These are phyloP conservation scores for Raddia distichophylla DNA, from an alignment of 176 grass and related monocot species.

Conservation along the genomic window DNA sequence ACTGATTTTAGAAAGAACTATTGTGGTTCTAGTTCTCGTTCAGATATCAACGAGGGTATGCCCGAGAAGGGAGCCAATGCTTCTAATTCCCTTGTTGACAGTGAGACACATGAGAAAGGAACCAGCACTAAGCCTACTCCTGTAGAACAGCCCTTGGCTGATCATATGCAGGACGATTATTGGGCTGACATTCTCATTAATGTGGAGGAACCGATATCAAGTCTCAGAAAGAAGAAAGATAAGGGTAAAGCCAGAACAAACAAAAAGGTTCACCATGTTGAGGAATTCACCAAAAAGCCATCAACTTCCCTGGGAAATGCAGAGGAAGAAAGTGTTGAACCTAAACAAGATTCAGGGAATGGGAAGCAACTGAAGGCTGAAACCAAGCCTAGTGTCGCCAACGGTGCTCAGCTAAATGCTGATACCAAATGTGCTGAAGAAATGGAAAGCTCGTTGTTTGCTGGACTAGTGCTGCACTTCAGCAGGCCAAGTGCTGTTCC, in stretches of 20 bases:
- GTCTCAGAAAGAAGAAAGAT: slow-evolving; percentile 53
- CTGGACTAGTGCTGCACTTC: slow-evolving; percentile 62
- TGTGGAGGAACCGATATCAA: slow-evolving; percentile 54
- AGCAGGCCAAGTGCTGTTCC: slow-evolving; percentile 48
- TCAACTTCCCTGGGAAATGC: slow-evolving; percentile 7
- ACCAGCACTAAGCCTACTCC: slow-evolving; percentile 26
- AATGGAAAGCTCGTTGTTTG: slow-evolving; percentile 43
- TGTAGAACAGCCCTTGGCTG: slow-evolving; percentile 33
- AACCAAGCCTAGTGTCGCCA: background rate
- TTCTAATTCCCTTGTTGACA: slow-evolving; percentile 14
- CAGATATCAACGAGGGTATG: slow-evolving; percentile 38
- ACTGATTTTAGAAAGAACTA: slow-evolving; percentile 47
- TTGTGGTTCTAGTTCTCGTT: slow-evolving; percentile 39
- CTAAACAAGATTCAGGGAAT: slow-evolving; percentile 3
- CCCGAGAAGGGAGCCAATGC: slow-evolving; percentile 33
- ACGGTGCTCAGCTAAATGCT: slow-evolving; percentile 28
- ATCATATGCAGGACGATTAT: slow-evolving; percentile 64
- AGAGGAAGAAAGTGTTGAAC: slow-evolving; percentile 34
- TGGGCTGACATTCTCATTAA: slow-evolving; percentile 71
- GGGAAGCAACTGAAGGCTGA: slow-evolving; percentile 17
- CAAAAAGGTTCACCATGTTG: slow-evolving; percentile 34
- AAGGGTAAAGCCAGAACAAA: slow-evolving; percentile 41
- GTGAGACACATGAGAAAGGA: slow-evolving; percentile 36
- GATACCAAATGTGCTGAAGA: slow-evolving; percentile 38
- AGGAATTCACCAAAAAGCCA: slow-evolving; percentile 14